phyloP scores from a whole-genome alignment of 2,329 filamentous ascomycete species.

The Venturia nashicola region DNA sequence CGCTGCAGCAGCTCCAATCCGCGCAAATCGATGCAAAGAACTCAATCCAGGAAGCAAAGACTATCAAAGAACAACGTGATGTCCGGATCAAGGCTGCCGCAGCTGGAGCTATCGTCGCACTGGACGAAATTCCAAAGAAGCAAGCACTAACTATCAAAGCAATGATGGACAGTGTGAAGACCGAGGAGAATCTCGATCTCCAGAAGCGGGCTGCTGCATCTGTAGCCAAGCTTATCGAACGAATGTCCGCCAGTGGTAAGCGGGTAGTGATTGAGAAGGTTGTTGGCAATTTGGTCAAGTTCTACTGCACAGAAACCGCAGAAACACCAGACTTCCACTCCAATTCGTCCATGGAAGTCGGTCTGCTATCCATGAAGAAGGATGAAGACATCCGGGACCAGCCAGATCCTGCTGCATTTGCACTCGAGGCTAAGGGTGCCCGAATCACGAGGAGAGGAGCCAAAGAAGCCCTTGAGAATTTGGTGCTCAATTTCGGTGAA shows the following conservation, averaged over 20 bases:
- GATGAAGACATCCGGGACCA: constrained; percentile 94
- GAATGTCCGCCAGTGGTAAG: constrained; percentile 70
- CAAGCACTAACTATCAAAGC: constrained; percentile 86
- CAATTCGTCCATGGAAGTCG: constrained; percentile 64
- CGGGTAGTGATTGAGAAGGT: constrained; percentile 88
- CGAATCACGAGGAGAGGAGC: constrained; percentile 84
- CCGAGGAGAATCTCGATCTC: constrained; percentile 79
- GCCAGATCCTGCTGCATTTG: constrained; percentile 79
- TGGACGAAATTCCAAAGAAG: constrained; percentile 82
- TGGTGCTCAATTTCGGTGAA: constrained; percentile 67
- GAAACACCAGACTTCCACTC: constrained; percentile 92
- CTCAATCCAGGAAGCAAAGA: constrained; percentile 68
- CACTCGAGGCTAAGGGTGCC: constrained; percentile 76
- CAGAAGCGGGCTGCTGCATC: constrained; percentile 78
- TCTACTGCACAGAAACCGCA: constrained; percentile 93
- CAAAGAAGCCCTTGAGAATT: constrained; percentile 83
- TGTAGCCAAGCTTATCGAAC: constrained; percentile 71
- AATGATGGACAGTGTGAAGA: constrained; percentile 97
- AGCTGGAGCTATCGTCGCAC: constrained; percentile 77
- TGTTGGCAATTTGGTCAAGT: constrained; percentile 89
- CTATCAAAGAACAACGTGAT: constrained; percentile 70
- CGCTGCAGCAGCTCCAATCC: constrained; percentile 65
- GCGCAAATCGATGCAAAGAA: constrained; percentile 56
- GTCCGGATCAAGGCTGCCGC: constrained; percentile 76
- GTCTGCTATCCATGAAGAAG: constrained; percentile 87